phyloP scores from a whole-genome alignment of 495 filamentous ascomycete genomes.

The Penicillium angulare region DNA sequence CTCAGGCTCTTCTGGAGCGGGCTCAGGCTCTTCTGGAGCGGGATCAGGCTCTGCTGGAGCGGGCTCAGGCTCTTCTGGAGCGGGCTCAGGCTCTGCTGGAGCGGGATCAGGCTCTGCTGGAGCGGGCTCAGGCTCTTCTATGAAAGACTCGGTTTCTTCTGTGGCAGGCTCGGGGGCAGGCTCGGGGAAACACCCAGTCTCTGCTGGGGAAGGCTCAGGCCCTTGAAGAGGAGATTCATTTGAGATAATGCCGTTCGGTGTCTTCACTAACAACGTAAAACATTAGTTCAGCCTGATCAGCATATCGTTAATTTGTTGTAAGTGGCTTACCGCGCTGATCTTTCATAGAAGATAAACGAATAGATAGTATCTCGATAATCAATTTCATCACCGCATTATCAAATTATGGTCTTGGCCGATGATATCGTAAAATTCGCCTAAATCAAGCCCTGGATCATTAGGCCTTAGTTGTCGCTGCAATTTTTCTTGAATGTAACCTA shows the following conservation, averaged over 20 bases:
- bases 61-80: neutral
- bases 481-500: conserved; percentile 8
- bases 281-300: too few relatives aligned
- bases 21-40: conserved; percentile 5
- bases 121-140: conserved; percentile 4
- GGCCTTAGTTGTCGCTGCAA: too few relatives aligned
- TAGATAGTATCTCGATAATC: too few relatives aligned
- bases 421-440: conserved; percentile 10
- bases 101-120: conserved; percentile 4
- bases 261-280: too few relatives aligned
- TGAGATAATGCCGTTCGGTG: too few relatives aligned
- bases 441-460: too few relatives aligned
- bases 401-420: conserved; percentile 6
- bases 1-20: neutral
- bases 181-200: neutral
- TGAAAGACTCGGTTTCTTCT: neutral
- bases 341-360: too few relatives aligned
- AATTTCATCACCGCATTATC: too few relatives aligned
- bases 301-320: too few relatives aligned
- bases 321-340: too few relatives aligned
- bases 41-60: too few relatives aligned
- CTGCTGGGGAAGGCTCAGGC: conserved; percentile 3
- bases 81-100: neutral
- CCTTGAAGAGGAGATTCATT: conserved; percentile 5
- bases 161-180: neutral